Conservation (phyloP, 345 rosid species). For the Gossypium arboreum region DNA sequence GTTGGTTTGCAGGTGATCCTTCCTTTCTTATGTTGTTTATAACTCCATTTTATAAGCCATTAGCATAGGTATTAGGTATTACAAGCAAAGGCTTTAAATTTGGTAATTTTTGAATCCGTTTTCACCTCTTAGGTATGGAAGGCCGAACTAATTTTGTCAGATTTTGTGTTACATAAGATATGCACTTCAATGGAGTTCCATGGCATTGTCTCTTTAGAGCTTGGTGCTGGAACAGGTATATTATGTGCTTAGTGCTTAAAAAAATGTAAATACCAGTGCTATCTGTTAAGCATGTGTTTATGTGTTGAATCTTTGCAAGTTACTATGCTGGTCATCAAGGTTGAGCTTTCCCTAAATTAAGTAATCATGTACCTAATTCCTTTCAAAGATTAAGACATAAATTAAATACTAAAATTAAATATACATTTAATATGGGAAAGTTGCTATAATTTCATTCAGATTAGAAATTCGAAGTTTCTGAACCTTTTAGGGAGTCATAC, state of each 20-base stretch:
- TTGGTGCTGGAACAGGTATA: conserved; percentile 93
- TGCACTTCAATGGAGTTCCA: conserved; percentile 55
- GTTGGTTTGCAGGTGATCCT: conserved; percentile 78
- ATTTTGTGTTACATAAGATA: conserved; percentile 71
- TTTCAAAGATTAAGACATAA: too few species aligned
- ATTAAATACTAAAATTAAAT: too few species aligned
- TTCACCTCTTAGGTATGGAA: conserved; percentile 69
- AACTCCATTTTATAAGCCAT: background rate
- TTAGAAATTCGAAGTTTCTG: background rate
- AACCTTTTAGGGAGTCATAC: background rate
- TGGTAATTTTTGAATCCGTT: background rate
- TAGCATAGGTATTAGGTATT: background rate
- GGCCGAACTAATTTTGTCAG: conserved; percentile 71
- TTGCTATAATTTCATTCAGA: too few species aligned
- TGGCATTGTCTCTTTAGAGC: conserved; percentile 53
- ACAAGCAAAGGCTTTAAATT: background rate
- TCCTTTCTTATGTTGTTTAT: conserved; percentile 2
- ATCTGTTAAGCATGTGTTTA: background rate
- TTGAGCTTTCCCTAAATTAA: background rate
- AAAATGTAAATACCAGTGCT: background rate
- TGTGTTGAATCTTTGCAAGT: background rate
- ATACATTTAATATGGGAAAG: too few species aligned
- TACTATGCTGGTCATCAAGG: background rate
- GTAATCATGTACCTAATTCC: too few species aligned
- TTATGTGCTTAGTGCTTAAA: background rate